A percentile compares a stretch with the other conserved stretches of the same genome.
phyloP scores from a whole-genome alignment of 805 yeast genomes.

The Sugiyamaella boreocaroliniensis region DNA sequence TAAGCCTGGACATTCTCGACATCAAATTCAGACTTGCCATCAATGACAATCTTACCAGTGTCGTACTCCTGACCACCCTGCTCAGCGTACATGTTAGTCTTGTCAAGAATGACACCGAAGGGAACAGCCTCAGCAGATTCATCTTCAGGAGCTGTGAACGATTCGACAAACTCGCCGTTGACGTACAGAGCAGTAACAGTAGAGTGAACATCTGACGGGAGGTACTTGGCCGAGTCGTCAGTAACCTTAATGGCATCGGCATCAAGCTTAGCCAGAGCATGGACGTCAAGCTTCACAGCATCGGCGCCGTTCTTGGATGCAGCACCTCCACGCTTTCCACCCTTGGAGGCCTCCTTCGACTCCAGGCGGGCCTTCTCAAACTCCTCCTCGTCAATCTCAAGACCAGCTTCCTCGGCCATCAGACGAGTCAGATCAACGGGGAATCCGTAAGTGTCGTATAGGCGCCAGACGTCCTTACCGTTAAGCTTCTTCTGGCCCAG shows the following conservation, averaged over 20 bases:
- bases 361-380: conserved; percentile 86
- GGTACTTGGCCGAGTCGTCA: conserved; percentile 75
- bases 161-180: conserved; percentile 55
- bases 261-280: conserved; percentile 67
- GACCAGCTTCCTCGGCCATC: conserved; percentile 97
- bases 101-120: conserved; percentile 76
- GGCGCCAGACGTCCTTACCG: conserved; percentile 97
- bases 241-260: conserved; percentile 60
- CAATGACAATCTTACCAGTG: conserved; percentile 86
- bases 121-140: conserved; percentile 41
- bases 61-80: conserved; percentile 99
- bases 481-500: conserved; percentile 68
- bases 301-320: conserved; percentile 36
- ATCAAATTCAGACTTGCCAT: conserved; percentile 78
- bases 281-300: conserved; percentile 81
- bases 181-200: conserved; percentile 60
- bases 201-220: conserved; percentile 54
- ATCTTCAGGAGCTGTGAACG: conserved; percentile 21
- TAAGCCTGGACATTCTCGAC: conserved; percentile 89
- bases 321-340: conserved; percentile 51
- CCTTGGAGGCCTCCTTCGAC: conserved; percentile 93
- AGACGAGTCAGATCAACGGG: conserved; percentile 96
- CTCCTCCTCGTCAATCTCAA: conserved; percentile 84
- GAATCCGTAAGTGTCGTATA: conserved; percentile 97
- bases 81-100: conserved; percentile 95